Conservation (phyloP, 2,329 filamentous ascomycete genomes). For the Thielaviopsis musarum region DNA sequence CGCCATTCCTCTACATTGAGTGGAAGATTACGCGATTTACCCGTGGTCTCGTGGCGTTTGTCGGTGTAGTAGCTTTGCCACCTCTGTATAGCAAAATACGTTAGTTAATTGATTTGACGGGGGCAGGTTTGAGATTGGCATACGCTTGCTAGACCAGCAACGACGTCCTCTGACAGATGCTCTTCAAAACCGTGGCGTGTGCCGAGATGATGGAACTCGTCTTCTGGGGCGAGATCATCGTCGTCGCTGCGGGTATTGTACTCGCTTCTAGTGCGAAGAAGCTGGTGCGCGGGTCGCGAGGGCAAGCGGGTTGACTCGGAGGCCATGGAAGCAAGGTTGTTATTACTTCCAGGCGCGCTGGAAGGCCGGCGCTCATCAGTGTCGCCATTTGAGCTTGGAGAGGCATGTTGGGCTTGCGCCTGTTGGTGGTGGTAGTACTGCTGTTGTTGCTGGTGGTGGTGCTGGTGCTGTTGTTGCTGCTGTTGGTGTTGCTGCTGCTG, state of each 20-base stretch:
- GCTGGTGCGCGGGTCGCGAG: conserved; percentile 29
- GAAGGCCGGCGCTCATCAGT: conserved; percentile 25
- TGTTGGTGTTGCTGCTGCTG: too few relatives aligned
- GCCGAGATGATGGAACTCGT: conserved; percentile 35
- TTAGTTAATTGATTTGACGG: conserved; percentile 2
- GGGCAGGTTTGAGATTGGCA: conserved; percentile 21
- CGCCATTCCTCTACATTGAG: conserved; percentile 80
- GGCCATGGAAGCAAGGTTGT: conserved; percentile 17
- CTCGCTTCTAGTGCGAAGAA: conserved; percentile 42
- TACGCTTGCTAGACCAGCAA: conserved; percentile 67
- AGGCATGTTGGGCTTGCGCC: background rate
- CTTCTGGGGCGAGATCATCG: conserved; percentile 26
- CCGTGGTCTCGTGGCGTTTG: conserved; percentile 89
- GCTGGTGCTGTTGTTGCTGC: too few relatives aligned
- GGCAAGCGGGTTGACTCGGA: conserved; percentile 21
- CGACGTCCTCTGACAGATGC: conserved; percentile 78
- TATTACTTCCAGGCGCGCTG: conserved; percentile 29
- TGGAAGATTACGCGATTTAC: conserved; percentile 55
- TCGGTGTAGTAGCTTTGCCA: conserved; percentile 99
- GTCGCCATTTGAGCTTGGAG: background rate
- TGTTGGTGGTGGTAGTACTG: background rate
- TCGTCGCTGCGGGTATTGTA: conserved; percentile 26
- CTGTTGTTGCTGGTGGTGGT: background rate
- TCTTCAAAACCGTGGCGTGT: conserved; percentile 80
- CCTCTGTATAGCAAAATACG: conserved; percentile 37